Evolutionary conservation across 2,329 filamentous ascomycete genomes (phyloP), one percentile per base, ranked within the genome.

Genomic region (Fusarium torulosum): DNA sequence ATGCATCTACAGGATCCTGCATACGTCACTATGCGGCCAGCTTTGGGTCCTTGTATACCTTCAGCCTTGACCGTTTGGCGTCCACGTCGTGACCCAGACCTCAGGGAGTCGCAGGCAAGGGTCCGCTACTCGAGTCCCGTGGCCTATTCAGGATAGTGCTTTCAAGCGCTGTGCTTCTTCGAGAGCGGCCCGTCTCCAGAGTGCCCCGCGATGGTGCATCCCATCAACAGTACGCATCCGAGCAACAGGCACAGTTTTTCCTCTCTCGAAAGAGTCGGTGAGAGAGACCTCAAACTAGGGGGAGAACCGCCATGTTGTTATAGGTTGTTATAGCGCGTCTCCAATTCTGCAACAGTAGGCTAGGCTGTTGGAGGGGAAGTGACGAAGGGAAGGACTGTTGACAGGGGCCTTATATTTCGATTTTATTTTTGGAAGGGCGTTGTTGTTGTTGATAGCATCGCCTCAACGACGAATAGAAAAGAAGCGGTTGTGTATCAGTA

Each of bases 1-100:
- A 64, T 63, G 57, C 53, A 59, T 42, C 53, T 50, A 51, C 50
- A 59, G 59, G 53, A 70, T 49, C 56, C 60, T 66, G 59, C 71
- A 71, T 71, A 70, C 70, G 69, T 69, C 71, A 72, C 66, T 62
- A 57, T 67, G 63, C 64, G 61, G 61, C 65, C 42, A 49, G 53
- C 51, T 65, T 60, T 43, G 56, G 56, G 62, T 60, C 62, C 46
- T 49, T 50, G 57, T 54, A 70, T 59, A 40, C 25, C 59, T 65
- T 72, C 56, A 59, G 53, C 68, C 62, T 66, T 65, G 59, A 56
- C 38, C 49, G 55, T 57, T 66, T 69, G 59, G 61, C 66, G 64
- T 70, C 70, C 71, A 72, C 71, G 67, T 72, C 63, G 67, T 52
- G 41, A 54, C 42, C 42, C 29, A 44, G 47, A 29, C 42, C 44